These are phyloP conservation scores for Colletotrichum sp. DNA, from an alignment of 2,329 filamentous ascomycete species.

Conservation along the genomic window DNA sequence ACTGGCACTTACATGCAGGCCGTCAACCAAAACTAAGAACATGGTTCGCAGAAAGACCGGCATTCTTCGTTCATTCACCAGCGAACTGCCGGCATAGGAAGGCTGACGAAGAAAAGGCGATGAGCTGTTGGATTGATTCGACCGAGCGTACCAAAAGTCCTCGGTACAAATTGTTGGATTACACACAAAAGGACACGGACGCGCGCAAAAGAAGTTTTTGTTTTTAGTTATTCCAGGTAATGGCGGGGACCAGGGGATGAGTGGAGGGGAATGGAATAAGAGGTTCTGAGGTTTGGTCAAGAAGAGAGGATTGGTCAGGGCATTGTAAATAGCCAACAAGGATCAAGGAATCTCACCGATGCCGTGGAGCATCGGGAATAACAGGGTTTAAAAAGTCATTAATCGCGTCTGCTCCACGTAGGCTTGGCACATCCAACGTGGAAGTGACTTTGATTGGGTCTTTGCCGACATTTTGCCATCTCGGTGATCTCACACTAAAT, in stretches of 20 bases:
- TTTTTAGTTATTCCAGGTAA: not conserved
- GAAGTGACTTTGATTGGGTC: not conserved
- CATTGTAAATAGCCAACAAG: not conserved
- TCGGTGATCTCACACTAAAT: not conserved
- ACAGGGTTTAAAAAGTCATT: not conserved
- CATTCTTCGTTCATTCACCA: not conserved
- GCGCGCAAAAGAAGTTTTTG: not conserved
- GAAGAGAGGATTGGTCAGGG: not conserved
- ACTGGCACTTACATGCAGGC: not conserved
- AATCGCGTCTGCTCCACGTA: not conserved
- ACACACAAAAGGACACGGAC: not conserved
- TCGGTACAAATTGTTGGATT: not conserved
- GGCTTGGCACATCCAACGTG: not conserved
- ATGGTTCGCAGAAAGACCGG: not conserved
- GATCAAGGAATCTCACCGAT: not conserved
- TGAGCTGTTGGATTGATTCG: not conserved
- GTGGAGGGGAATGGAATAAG: not conserved
- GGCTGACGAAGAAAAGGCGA: not conserved
- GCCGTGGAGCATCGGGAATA: not conserved
- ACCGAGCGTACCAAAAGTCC: not conserved
- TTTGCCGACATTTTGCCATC: not conserved
- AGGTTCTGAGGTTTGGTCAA: not conserved
- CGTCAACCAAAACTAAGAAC: not conserved
- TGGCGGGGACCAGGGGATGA: not conserved
- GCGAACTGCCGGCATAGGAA: not conserved